A percentile compares a stretch with the other conserved stretches of the same genome.
Conservation (phyloP, 2,329 filamentous ascomycete species). For the Xylaria sp. region DNA sequence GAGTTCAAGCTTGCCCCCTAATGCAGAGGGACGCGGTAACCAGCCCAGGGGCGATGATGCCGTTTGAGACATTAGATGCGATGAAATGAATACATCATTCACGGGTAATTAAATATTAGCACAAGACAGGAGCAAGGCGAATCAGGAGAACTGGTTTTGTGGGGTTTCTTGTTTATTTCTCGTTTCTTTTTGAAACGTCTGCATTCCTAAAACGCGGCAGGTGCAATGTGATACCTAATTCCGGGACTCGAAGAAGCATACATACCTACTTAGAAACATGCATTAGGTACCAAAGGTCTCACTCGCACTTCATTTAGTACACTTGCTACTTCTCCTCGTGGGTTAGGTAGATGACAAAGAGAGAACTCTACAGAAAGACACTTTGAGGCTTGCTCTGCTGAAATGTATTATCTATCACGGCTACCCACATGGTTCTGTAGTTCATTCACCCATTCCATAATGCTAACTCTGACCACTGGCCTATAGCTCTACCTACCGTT, state of each 20-base stretch:
- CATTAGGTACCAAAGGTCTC: neutral
- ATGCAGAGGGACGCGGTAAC: conserved; percentile 11
- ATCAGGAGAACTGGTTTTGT: conserved; percentile 11
- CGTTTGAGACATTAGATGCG: conserved; percentile 39
- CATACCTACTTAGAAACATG: neutral
- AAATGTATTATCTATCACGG: too few species aligned
- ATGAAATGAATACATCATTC: conserved; percentile 6
- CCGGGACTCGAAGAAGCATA: neutral
- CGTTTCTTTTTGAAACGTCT: conserved; percentile 7
- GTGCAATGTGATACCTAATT: conserved; percentile 2
- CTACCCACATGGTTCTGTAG: too few species aligned
- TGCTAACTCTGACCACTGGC: neutral
- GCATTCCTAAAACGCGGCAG: neutral
- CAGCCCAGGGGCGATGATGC: conserved; percentile 44
- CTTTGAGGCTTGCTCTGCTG: too few species aligned
- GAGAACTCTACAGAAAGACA: neutral
- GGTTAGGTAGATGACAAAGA: neutral
- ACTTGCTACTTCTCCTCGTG: neutral
- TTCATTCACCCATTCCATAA: neutral
- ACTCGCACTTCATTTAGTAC: neutral
- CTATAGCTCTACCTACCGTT: too few species aligned
- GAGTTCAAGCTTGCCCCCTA: conserved; percentile 16
- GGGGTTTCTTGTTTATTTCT: neutral
- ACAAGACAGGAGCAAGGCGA: conserved; percentile 5
- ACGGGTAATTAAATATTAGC: conserved; percentile 10